Percentiles rank a stretch among this genome's conserved stretches.
Evolutionary conservation across 2,329 filamentous ascomycete species (phyloP).

Genomic region (Aspergillus versicolor): DNA sequence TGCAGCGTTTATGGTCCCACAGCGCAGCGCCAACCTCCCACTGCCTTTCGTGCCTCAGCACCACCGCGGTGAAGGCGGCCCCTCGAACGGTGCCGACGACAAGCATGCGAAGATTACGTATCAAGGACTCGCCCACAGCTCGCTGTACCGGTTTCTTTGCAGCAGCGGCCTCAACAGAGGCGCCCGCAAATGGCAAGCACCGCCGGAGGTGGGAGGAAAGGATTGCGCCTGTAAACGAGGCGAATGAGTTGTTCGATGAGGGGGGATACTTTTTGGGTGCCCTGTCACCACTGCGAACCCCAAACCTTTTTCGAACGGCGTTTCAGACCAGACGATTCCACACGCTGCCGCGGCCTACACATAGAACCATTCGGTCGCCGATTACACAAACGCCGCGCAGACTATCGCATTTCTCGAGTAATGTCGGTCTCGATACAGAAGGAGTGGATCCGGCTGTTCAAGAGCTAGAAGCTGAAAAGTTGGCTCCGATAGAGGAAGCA

Average conservation of each 20-base stretch:
- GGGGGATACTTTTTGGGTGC: slow-evolving; percentile 36
- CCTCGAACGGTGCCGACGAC: slow-evolving; percentile 37
- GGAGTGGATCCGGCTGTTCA: not conserved
- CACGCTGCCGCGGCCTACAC: slow-evolving; percentile 19
- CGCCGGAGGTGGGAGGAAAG: slow-evolving; percentile 43
- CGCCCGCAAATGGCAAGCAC: slow-evolving; percentile 39
- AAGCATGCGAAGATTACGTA: slow-evolving; percentile 37
- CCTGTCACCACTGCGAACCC: slow-evolving; percentile 27
- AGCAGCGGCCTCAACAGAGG: slow-evolving; percentile 42
- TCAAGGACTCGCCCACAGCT: slow-evolving; percentile 45
- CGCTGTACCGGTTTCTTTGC: slow-evolving; percentile 47
- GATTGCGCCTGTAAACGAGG: slow-evolving; percentile 44
- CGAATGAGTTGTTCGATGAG: slow-evolving; percentile 39
- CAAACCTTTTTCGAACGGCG: slow-evolving; percentile 17
- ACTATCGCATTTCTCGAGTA: slow-evolving; percentile 1
- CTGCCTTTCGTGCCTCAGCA: slow-evolving; percentile 43
- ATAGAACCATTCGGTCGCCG: slow-evolving; percentile 12
- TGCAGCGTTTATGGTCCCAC: slow-evolving; percentile 47
- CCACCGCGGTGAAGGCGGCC: slow-evolving; percentile 34
- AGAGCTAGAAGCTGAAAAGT: slow-evolving; percentile 9
- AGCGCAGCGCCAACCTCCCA: slow-evolving; percentile 41
- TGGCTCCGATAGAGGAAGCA: slow-evolving; percentile 10
- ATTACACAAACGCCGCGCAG: not conserved
- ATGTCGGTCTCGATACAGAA: not conserved
- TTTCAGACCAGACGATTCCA: slow-evolving; percentile 27